Conservation (phyloP, 345 rosid species). For the Populus ilicifolia region DNA sequence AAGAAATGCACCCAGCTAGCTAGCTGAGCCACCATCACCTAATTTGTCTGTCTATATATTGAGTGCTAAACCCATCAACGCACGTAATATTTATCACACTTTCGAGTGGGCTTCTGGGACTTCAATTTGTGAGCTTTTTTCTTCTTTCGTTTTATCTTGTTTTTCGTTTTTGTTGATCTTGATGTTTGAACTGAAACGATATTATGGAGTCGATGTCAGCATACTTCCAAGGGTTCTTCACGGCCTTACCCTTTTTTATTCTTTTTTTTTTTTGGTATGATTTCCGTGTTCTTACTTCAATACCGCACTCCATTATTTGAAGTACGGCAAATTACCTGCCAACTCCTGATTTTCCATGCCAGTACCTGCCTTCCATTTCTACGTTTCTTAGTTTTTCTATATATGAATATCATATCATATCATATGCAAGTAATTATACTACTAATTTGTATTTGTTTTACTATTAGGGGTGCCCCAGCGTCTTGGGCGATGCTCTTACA, state of each 20-base stretch:
- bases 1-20: no score
- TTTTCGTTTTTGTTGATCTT: background rate
- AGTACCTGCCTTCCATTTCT: no score
- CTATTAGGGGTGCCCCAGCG: no score
- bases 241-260: background rate
- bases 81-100: background rate
- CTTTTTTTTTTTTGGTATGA: background rate
- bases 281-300: no score
- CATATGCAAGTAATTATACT: no score
- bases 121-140: background rate
- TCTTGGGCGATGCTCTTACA: no score
- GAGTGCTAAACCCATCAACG: background rate
- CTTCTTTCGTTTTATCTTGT: background rate
- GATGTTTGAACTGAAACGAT: background rate
- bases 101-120: background rate
- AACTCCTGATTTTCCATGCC: no score
- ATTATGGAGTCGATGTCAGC: background rate
- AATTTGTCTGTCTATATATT: background rate
- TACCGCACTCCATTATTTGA: no score
- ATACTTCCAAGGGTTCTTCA: background rate
- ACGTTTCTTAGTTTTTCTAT: no score
- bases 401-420: no score
- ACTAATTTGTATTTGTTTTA: no score
- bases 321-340: no score
- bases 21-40: background rate